phyloP scores from a whole-genome alignment of 108 stramenopile species.

The Pelagomonas calceolata region DNA sequence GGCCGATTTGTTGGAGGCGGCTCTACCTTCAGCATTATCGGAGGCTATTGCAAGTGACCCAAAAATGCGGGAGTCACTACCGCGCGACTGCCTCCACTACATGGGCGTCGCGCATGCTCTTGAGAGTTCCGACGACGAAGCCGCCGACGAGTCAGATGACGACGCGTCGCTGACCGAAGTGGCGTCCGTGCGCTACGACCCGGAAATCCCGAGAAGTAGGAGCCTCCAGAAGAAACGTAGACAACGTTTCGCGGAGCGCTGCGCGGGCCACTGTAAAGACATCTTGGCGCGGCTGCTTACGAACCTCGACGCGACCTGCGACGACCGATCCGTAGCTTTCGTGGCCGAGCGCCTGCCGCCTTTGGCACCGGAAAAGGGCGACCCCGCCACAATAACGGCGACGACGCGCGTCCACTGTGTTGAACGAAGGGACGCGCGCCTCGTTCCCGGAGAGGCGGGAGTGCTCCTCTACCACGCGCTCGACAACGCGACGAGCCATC shows the following conservation, averaged over 20 bases:
- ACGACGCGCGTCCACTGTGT: constrained; percentile 29
- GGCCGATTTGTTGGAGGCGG: constrained; percentile 71
- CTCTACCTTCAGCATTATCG: constrained; percentile 76
- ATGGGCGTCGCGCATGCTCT: constrained; percentile 76
- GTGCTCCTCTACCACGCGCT: constrained; percentile 89
- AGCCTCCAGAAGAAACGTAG: constrained; percentile 33
- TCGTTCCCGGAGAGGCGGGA: constrained; percentile 77
- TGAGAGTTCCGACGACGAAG: constrained; percentile 21
- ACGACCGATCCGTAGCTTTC: constrained; percentile 80
- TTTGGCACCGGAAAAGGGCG: constrained; percentile 42
- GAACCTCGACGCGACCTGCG: constrained; percentile 78
- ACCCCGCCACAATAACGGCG: constrained; percentile 33
- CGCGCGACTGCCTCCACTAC: constrained; percentile 70
- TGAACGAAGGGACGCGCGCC: constrained; percentile 71
- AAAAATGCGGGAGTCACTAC: constrained; percentile 65
- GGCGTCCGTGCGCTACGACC: neutral
- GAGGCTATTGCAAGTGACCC: constrained; percentile 44
- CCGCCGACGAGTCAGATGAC: constrained; percentile 6
- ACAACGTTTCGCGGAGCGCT: neutral
- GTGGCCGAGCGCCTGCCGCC: constrained; percentile 83
- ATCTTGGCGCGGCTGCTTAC: constrained; percentile 11
- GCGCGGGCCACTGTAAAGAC: constrained; percentile 4
- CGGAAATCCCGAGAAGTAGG: neutral
- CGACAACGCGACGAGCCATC: constrained; percentile 77
- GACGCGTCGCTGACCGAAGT: neutral